These are phyloP conservation scores for cucumber (Cucumis sativus) DNA, from an alignment of 306 rosid genomes.

Conservation along the genomic window Cucumber_9930_V3 NC_026660.2:25267001-25267500, in stretches of 20 bases:
- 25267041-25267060: no score
- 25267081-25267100: background rate
- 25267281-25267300: background rate
- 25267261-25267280: background rate
- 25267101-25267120: background rate
- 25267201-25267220: background rate
- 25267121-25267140: background rate
- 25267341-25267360: background rate
- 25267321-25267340: background rate
- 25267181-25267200: background rate
- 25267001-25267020: no score
- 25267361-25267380: no score
- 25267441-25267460: no score
- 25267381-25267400: no score
- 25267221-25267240: background rate
- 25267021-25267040: no score
- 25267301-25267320: background rate
- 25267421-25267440: no score
- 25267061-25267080: no score
- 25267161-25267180: background rate
- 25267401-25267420: no score
- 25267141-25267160: background rate
- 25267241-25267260: background rate
- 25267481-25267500: accelerated
- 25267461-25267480: no score